phyloP scores from a whole-genome alignment of 371 early-diverging fungal genomes.

The Catenaria anguillulae region DNA sequence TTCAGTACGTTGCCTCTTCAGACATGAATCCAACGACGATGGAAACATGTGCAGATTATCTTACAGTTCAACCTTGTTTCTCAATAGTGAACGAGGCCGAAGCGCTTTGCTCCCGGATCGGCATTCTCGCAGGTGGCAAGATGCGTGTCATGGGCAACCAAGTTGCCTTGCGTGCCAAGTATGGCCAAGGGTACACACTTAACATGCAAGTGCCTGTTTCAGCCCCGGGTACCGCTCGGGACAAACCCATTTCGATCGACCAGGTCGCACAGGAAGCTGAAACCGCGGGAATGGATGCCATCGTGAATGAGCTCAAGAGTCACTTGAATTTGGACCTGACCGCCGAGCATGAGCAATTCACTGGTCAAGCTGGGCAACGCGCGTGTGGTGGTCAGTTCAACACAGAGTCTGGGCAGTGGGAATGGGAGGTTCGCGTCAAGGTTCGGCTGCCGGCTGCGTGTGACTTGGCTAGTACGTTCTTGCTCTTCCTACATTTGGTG shows the following conservation, averaged over 20 bases:
- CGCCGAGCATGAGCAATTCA: background rate
- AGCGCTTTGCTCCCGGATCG: slow-evolving; percentile 29
- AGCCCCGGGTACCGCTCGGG: background rate
- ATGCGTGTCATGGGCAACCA: slow-evolving; percentile 30
- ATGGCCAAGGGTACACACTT: slow-evolving; percentile 16
- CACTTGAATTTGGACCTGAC: background rate
- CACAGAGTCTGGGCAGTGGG: background rate
- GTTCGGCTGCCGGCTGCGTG: background rate
- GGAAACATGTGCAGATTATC: too few relatives aligned
- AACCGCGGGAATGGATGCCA: background rate
- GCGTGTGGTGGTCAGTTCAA: background rate
- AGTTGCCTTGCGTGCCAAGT: slow-evolving; percentile 24
- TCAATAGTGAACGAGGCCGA: slow-evolving; percentile 19
- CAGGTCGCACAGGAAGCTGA: background rate
- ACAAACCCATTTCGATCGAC: background rate
- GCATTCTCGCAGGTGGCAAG: slow-evolving; percentile 29
- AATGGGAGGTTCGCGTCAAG: background rate
- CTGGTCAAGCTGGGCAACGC: background rate
- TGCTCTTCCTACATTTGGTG: too few relatives aligned
- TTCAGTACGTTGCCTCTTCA: slow-evolving; percentile 14
- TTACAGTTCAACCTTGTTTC: too few relatives aligned
- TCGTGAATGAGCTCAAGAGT: too few relatives aligned
- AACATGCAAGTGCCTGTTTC: background rate
- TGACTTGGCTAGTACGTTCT: too few relatives aligned
- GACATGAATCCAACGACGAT: too few relatives aligned